phyloP scores from a whole-genome alignment of 139 green algal genomes.

The Chlorella sp. region DNA sequence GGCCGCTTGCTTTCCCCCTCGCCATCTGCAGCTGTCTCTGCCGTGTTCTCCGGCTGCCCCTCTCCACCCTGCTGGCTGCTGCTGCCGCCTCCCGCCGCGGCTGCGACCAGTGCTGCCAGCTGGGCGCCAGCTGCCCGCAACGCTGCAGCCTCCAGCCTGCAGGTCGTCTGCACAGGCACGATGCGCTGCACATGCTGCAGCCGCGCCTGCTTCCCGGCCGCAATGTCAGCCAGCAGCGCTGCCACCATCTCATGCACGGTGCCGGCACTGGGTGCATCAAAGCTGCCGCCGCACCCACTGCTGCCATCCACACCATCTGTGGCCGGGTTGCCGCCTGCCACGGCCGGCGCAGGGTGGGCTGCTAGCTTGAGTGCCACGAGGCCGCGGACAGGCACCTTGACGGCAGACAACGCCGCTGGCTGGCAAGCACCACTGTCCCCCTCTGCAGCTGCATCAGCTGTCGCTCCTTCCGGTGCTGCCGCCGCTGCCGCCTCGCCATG shows the following conservation, averaged over 20 bases:
- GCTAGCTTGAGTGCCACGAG: constrained; percentile 20
- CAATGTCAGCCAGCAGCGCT: constrained; percentile 10
- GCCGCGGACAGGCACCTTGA: constrained; percentile 23
- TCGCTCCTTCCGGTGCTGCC: background rate
- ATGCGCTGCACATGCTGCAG: constrained; percentile 29
- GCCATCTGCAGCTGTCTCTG: background rate
- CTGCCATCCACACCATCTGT: too few species aligned
- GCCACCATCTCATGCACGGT: background rate
- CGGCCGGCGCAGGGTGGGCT: background rate
- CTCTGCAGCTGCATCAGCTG: background rate
- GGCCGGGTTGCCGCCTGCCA: too few species aligned
- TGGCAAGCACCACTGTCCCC: too few species aligned
- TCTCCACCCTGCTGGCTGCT: background rate
- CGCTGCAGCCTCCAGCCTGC: background rate
- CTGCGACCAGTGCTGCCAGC: constrained; percentile 23
- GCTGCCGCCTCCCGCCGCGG: background rate
- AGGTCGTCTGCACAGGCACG: constrained; percentile 10
- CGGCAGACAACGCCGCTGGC: background rate
- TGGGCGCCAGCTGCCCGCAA: background rate
- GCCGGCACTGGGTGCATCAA: background rate
- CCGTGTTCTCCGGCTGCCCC: background rate
- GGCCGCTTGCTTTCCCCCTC: background rate
- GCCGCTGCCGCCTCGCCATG: too few species aligned
- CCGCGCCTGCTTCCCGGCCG: background rate
- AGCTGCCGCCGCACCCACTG: background rate